phyloP scores from a whole-genome alignment of 345 rosid species.

The Arabis alpina region DNA sequence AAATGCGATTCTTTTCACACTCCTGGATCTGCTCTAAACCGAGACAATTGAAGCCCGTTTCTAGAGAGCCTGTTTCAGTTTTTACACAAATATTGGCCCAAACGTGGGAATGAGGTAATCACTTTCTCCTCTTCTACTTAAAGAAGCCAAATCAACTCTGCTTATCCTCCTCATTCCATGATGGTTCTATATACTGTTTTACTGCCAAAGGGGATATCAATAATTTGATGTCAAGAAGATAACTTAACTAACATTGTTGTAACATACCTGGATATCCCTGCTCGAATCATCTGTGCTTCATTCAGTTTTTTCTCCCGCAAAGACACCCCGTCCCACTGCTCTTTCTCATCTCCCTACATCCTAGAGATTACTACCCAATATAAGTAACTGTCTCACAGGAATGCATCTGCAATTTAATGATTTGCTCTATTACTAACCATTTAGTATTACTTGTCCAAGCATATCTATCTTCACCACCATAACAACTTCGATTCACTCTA shows the following conservation, averaged over 20 bases:
- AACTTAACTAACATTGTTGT: background rate
- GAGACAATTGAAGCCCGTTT: background rate
- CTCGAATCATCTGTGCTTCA: background rate
- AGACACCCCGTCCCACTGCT: conserved; percentile 1
- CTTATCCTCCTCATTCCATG: no score
- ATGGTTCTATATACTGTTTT: no score
- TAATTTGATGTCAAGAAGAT: background rate
- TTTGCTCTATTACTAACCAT: conserved; percentile 10
- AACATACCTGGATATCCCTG: conserved; percentile 7
- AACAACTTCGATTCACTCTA: background rate
- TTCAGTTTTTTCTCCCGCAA: background rate
- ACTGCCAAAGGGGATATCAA: no score
- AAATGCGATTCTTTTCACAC: conserved; percentile 23
- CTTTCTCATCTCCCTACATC: conserved; percentile 14
- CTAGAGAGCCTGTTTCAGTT: no score
- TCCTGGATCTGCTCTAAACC: no score
- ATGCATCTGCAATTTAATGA: no score
- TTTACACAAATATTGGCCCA: no score
- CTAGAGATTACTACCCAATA: no score
- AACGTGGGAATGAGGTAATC: background rate
- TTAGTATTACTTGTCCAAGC: conserved; percentile 11
- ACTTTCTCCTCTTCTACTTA: no score
- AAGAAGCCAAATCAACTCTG: no score
- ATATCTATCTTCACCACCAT: conserved; percentile 23
- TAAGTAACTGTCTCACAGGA: no score